These are phyloP conservation scores for Aspergillus wentii DNA, from an alignment of 495 filamentous ascomycete genomes.

Conservation along the genomic window DNA sequence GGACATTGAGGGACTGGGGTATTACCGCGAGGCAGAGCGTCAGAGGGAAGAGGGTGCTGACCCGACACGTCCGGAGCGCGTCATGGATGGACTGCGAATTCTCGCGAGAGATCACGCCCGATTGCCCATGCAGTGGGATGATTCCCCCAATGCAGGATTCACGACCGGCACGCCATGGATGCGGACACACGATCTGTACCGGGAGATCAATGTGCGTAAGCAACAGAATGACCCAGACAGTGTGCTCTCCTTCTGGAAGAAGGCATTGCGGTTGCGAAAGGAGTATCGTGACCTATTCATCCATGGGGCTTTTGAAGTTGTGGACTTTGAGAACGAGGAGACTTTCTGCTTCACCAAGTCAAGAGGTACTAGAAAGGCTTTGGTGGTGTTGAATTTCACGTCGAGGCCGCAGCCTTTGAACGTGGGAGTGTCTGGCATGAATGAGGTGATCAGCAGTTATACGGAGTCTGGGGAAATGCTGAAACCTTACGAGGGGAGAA, in stretches of 20 bases:
- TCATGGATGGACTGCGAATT: constrained; percentile 19
- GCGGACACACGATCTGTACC: constrained; percentile 40
- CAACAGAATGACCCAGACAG: constrained; percentile 32
- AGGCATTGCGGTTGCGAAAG: constrained; percentile 38
- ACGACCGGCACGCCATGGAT: constrained; percentile 44
- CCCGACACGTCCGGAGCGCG: constrained; percentile 5
- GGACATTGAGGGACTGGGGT: constrained; percentile 57
- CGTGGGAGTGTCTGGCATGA: too few species aligned
- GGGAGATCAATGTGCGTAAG: constrained; percentile 36
- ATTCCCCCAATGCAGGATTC: constrained; percentile 36
- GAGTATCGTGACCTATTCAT: constrained; percentile 45
- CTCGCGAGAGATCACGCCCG: constrained; percentile 41
- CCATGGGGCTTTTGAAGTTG: constrained; percentile 46
- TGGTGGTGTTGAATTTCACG: constrained; percentile 22
- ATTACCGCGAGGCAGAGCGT: constrained; percentile 35
- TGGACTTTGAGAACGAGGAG: constrained; percentile 29
- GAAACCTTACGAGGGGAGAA: constrained; percentile 16
- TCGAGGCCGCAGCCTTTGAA: constrained; percentile 12
- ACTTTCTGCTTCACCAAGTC: constrained; percentile 25
- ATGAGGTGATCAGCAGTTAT: constrained; percentile 15
- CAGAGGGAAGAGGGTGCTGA: constrained; percentile 6
- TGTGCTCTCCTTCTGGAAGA: constrained; percentile 44
- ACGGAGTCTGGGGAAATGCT: constrained; percentile 1
- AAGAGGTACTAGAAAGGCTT: constrained; percentile 3
- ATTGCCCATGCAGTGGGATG: constrained; percentile 59